These are phyloP conservation scores for Phytophthora macrochlamydospora DNA, from an alignment of 352 stramenopile genomes.

Conservation along the genomic window DNA sequence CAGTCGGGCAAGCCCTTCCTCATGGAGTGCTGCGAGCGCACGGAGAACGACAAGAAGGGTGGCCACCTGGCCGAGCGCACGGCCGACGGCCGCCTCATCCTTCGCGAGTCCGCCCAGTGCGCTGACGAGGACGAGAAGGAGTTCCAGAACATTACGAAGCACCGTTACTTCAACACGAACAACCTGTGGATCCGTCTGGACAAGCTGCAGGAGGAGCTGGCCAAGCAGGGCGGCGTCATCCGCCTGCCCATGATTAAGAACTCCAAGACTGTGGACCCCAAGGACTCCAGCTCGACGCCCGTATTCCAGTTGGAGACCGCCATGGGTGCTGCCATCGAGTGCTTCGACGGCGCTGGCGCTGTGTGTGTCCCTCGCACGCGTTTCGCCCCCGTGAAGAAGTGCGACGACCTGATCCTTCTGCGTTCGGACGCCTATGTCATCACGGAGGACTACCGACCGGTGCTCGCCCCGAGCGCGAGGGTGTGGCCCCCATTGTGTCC, in stretches of 20 bases:
- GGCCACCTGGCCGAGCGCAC: slow-evolving; percentile 94
- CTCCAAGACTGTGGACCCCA: slow-evolving; percentile 87
- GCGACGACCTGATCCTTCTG: slow-evolving; percentile 90
- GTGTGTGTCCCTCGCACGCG: slow-evolving; percentile 89
- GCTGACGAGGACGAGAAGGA: slow-evolving; percentile 78
- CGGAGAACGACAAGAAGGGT: slow-evolving; percentile 99
- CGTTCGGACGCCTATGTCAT: slow-evolving; percentile 98
- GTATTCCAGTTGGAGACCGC: slow-evolving; percentile 90
- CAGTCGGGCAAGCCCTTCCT: slow-evolving; percentile 90
- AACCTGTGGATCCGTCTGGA: slow-evolving; percentile 90
- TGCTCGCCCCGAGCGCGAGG: slow-evolving; percentile 95
- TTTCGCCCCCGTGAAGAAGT: slow-evolving; percentile 91
- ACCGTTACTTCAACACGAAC: slow-evolving; percentile 92
- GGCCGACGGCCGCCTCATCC: slow-evolving; percentile 94
- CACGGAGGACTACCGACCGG: slow-evolving; percentile 94
- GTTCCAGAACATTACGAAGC: slow-evolving; percentile 90
- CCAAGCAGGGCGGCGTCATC: slow-evolving; percentile 82
- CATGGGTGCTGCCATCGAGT: slow-evolving; percentile 89
- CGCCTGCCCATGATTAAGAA: slow-evolving; percentile 90
- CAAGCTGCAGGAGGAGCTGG: slow-evolving; percentile 82
- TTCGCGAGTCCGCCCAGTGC: slow-evolving; percentile 92
- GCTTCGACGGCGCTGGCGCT: slow-evolving; percentile 84
- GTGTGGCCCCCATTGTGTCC: slow-evolving; percentile 93
- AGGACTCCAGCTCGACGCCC: slow-evolving; percentile 81
- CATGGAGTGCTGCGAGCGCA: slow-evolving; percentile 97